Percentiles rank a stretch among this genome's conserved stretches.
These are phyloP conservation scores for Diaporthe vaccinii DNA, from an alignment of 2,329 filamentous ascomycete genomes.

Conservation along the genomic window DNA sequence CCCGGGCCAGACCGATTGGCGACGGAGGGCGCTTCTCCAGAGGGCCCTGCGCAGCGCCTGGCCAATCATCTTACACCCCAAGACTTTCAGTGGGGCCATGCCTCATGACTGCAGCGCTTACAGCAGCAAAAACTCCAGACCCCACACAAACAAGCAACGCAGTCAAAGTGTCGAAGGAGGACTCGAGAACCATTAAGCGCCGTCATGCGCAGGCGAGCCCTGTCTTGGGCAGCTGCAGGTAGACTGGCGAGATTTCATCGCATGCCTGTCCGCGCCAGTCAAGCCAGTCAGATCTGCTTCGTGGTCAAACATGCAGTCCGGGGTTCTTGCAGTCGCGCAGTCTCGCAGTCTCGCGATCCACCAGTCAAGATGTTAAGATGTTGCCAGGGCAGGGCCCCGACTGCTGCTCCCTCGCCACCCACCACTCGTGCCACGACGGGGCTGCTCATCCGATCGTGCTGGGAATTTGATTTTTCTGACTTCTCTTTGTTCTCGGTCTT, in stretches of 20 bases:
- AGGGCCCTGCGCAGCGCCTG: neutral
- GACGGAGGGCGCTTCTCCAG: conserved; percentile 33
- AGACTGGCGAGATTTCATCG: conserved; percentile 40
- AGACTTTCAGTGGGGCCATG: neutral
- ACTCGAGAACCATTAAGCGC: conserved; percentile 35
- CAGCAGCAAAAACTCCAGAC: conserved; percentile 4
- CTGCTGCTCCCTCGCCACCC: neutral
- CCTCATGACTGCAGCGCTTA: conserved; percentile 20
- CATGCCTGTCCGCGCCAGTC: conserved; percentile 39
- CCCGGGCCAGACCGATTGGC: conserved; percentile 37
- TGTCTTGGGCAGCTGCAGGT: conserved; percentile 21
- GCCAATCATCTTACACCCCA: conserved; percentile 40
- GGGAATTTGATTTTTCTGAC: neutral
- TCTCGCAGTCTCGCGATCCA: neutral
- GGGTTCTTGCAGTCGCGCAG: conserved; percentile 10
- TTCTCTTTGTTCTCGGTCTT: conserved; percentile 31
- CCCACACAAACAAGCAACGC: neutral
- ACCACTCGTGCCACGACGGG: neutral
- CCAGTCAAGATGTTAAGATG: conserved; percentile 1
- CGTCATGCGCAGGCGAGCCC: conserved; percentile 28
- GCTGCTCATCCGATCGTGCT: neutral
- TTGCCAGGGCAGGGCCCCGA: neutral
- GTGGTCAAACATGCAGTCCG: conserved; percentile 33
- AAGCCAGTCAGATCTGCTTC: conserved; percentile 36
- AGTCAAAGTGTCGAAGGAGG: conserved; percentile 9